Base-by-base conservation (phyloP, 768 basidiomycete genomes). In the Krasilnikovozyma curviuscula region DNA sequence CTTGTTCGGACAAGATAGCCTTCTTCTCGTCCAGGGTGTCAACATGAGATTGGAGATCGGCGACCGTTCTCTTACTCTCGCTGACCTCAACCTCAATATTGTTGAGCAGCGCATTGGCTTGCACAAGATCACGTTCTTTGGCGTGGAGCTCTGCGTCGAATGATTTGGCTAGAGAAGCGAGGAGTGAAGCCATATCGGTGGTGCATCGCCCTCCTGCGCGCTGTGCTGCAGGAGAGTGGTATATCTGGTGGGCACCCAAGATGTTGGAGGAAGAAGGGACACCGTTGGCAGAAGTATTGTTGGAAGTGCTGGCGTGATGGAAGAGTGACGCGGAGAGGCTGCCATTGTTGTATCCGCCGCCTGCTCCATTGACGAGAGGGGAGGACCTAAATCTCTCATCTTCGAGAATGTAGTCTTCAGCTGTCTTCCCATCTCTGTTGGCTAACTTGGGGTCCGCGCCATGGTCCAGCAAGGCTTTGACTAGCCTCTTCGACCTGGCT, bases 371-470 rank as follows among this genome's bases (percentile, higher is more conserved):
- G 7, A 83, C 78, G 0, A 77, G 73, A 2, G 89, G 89, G 7
- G 86, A 91, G 1, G 83, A 82, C 32, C 91, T 74, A 68, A 95
- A 95, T 40, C 89, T 77, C 64, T 97, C 93, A 61, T 98, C 93
- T 63, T 98, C 93, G 30, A 98, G 72, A 54, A 98, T 97, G 60
- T 97, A 98, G 62, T 97, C 93, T 66, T 98, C 91, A 2, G 93
- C 83, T 51, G 79, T 88, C 68, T 97, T 97, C 40, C 85, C 83
- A 57, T 98, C 93, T 48, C 79, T 73, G 61, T 98, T 98, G 52
- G 77, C 71, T 53, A 97, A 76, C 66, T 93, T 93, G 5, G 91
- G 88, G 62, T 97, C 83, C 1, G 86, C 93, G 7, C 86, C 88
- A 57, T 95, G 82, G 64, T 98, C 89, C 51, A 98, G 80, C 44